Base-by-base conservation (phyloP, 129 eudicot species). In the Tagetes erecta region DNA sequence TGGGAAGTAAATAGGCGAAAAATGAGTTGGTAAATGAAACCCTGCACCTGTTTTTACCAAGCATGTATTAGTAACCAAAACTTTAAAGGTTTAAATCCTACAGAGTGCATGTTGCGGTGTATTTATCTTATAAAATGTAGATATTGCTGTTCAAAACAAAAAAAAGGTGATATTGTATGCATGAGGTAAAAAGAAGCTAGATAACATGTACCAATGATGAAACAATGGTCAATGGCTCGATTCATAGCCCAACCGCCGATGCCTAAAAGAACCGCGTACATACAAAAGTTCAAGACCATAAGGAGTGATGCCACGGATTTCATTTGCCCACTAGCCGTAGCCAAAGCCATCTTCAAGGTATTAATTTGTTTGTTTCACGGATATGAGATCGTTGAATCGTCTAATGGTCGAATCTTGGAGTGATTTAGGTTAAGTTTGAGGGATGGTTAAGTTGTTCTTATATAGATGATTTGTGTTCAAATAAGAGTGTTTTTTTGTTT, bases 201-300 rank as follows among this genome's bases (percentile, higher is more conserved):
- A 59, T 20, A 49, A 38, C 3, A 40, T 74, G 44, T 44, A 94
- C 98, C 98, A 10, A 90, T 90, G 73, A 94, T 71, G 89, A 90
- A 94, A 44, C 97, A 93, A 76, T 86, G 91, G 53, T 90, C 89
- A 4, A 94, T 94, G 47, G 97, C 98, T 71, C 72, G 57, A 12
- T 94, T 86, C 79, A 85, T 82, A 0, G 96, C 93, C 98, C 97
- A 94, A 58, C 92, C 93, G 41, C 95, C 91, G 42, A 90, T 90
- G 83, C 93, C 92, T 7, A 94, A 31, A 73, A 94, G 79, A 6
- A 86, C 78, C 6, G 69, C 90, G 47, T 83, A 90, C 98, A 94
- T 88, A 82, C 98, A 90, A 74, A 94, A 86, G 80, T 94, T 94
- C 55, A 94, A 93, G 57, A 79, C 79, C 80, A 90, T 72, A 76